Base-by-base conservation (phyloP, 164 flowering plant species). In the Tinospora cordifolia region DNA sequence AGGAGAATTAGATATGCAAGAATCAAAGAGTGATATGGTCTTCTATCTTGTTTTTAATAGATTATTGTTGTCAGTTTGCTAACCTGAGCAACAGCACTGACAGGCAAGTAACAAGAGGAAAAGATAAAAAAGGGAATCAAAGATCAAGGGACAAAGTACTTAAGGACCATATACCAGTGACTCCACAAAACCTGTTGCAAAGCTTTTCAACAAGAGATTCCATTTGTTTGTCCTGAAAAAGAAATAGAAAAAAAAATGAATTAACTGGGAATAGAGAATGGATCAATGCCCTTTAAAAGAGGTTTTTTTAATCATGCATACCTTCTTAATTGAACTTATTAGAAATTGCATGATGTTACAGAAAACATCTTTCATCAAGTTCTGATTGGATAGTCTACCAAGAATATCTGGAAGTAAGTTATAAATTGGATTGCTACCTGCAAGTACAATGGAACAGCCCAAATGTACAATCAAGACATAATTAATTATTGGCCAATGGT, bases 201-300 rank as follows among this genome's bases (percentile, higher is more conserved):
- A 95, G 90, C 85, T 95, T 95, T 74, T 92, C 98, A 77, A 95
- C 98, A 30, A 95, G 87, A 72, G 92, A 75, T 77, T 95, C 99
- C 99, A 95, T 95, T 88, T 95, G 99, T 77, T 90, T 95, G 75
- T 95, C 99, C 99, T 95, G 71, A 3, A 79, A 76, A n/a, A n/a
- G n/a, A n/a, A 68, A 34, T 39, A 40, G 67, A 47, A 76, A 6
- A 24, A 26, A 8, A 46, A 67, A 22, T 67, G 30, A 8, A 62
- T 63, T 15, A 73, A 36, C 34, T 34, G 40, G 19, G 15, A 11
- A 51, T 21, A 19, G 38, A 9, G 60, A 76, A 22, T 7, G 59
- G 9, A 62, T 12, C 2, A 2, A 21, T 63, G 15, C 25, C 10
- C 46, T 36, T 70, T 46, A 70, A 14, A 19, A 22, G 59, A 46